Conservation (phyloP, 352 stramenopile genomes). For the Globisporangium middletonii region DNA sequence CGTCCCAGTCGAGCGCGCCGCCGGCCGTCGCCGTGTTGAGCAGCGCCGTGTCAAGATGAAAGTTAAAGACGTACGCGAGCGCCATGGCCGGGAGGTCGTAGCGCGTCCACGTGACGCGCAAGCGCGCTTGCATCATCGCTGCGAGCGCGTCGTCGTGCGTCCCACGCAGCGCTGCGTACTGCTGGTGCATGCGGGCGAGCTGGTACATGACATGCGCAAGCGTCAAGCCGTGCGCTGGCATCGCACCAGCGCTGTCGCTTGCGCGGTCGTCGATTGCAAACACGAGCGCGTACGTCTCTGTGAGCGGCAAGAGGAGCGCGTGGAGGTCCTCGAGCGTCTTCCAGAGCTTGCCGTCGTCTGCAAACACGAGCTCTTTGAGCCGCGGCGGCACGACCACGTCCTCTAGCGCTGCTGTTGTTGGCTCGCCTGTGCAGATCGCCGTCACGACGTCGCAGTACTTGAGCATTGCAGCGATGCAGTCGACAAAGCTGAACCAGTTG, state of each 20-base stretch:
- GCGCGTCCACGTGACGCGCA: constrained; percentile 59
- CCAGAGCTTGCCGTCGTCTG: constrained; percentile 38
- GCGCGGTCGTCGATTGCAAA: constrained; percentile 25
- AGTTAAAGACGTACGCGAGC: constrained; percentile 75
- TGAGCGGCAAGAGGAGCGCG: constrained; percentile 43
- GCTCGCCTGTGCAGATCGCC: constrained; percentile 28
- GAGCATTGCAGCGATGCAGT: constrained; percentile 38
- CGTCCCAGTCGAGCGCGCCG: constrained; percentile 39
- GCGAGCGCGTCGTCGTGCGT: constrained; percentile 22
- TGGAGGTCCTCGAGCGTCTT: constrained; percentile 33
- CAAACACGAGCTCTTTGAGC: constrained; percentile 53
- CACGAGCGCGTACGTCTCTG: constrained; percentile 56
- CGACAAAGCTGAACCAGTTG: constrained; percentile 63
- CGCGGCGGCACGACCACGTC: constrained; percentile 20
- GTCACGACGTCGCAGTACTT: constrained; percentile 54
- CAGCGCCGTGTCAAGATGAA: constrained; percentile 55
- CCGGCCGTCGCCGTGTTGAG: constrained; percentile 39
- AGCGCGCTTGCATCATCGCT: constrained; percentile 33
- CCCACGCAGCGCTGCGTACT: constrained; percentile 40
- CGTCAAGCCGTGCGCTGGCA: constrained; percentile 38
- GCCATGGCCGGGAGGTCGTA: constrained; percentile 73
- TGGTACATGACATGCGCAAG: constrained; percentile 78
- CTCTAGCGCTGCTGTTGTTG: constrained; percentile 4
- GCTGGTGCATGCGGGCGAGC: constrained; percentile 63
- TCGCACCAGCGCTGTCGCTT: background rate